Conservation (phyloP, 495 filamentous ascomycete genomes). For the Penicillium goetzii region DNA sequence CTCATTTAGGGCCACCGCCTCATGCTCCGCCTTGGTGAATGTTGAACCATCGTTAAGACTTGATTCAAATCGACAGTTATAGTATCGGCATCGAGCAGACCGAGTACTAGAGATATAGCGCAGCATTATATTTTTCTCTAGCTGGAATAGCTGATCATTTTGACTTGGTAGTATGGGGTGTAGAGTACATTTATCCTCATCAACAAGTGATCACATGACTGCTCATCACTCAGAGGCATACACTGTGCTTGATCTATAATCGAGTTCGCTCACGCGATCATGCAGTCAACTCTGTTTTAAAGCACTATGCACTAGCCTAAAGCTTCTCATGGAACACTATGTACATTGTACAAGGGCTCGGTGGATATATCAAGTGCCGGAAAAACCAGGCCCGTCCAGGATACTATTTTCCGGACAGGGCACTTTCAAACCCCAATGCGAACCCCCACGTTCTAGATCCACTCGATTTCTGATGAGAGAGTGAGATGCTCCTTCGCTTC, state of each 20-base stretch:
- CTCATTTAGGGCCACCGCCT: background rate
- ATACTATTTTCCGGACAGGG: background rate
- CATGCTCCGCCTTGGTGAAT: background rate
- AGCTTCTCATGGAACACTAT: background rate
- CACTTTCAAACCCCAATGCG: conserved; percentile 2
- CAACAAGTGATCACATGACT: background rate
- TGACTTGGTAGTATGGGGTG: background rate
- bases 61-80: background rate
- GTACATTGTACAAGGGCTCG: background rate
- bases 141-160: background rate
- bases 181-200: background rate
- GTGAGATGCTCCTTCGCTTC: background rate
- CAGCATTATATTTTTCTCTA: background rate
- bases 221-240: background rate
- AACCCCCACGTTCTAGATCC: conserved; percentile 1
- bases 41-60: background rate
- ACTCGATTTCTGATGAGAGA: background rate
- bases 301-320: background rate
- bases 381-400: background rate
- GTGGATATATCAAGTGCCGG: background rate
- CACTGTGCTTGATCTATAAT: background rate
- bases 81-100: background rate
- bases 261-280: background rate
- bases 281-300: background rate
- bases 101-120: background rate